Evolutionary conservation across 768 basidiomycete species (phyloP).

Genomic region (Xerocomellus amylosporus): DNA sequence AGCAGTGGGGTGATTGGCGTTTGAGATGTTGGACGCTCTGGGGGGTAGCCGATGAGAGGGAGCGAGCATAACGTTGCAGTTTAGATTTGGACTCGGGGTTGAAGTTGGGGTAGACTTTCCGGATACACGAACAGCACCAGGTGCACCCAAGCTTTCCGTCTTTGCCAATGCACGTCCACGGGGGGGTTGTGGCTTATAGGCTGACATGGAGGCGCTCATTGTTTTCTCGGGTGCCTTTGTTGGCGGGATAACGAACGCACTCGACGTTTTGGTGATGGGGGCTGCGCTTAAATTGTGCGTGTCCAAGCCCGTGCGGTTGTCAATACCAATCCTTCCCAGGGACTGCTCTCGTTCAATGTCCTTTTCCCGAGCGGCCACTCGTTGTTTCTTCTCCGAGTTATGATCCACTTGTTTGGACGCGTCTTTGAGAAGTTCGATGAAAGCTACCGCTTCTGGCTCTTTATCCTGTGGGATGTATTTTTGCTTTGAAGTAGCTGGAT

Average conservation of each 20-base stretch:
- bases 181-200: neutral
- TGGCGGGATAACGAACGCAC: conserved; percentile 10
- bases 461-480: conserved; percentile 11
- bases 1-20: neutral
- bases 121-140: neutral
- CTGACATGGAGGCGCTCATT: neutral
- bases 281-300: neutral
- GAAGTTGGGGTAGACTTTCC: conserved; percentile 15
- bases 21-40: neutral
- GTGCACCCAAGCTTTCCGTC: conserved; percentile 3
- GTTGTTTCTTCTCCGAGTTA: conserved; percentile 29
- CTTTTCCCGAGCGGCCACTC: conserved; percentile 6
- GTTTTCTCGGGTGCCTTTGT: neutral
- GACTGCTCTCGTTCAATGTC: conserved; percentile 9
- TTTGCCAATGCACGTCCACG: conserved; percentile 5
- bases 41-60: neutral
- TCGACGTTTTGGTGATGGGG: conserved; percentile 17
- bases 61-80: conserved; percentile 4
- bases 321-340: neutral
- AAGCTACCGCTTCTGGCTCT: conserved; percentile 23
- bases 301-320: neutral
- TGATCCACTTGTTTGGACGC: conserved; percentile 22
- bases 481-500: neutral
- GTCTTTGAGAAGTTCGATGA: conserved; percentile 26
- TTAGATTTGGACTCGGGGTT: conserved; percentile 11